These are phyloP conservation scores for Pelargonium myrrhifolium DNA, from an alignment of 441 rosid genomes.

Conservation along the genomic window DNA sequence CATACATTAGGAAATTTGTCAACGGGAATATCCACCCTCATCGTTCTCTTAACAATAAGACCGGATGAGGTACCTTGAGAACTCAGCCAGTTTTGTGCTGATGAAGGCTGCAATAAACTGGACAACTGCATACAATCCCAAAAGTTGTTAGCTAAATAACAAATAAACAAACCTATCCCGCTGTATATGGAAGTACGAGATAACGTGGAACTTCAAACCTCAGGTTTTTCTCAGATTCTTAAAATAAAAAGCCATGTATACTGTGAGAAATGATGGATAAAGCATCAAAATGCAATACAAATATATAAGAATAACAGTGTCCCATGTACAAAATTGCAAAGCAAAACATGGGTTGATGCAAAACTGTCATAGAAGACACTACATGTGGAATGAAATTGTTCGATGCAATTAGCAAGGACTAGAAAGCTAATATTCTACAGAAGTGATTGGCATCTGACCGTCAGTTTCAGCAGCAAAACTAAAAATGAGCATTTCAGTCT, in stretches of 20 bases:
- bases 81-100: slow-evolving; percentile 70
- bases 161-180: slow-evolving; percentile 6
- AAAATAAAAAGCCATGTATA: not conserved
- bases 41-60: slow-evolving; percentile 76
- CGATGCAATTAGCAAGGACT: slow-evolving; percentile 10
- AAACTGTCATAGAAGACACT: not conserved
- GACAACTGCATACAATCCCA: slow-evolving; percentile 54
- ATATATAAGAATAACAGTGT: not conserved
- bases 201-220: slow-evolving; percentile 5
- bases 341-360: not conserved
- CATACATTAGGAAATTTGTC: slow-evolving; percentile 79
- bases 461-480: slow-evolving; percentile 12
- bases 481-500: not conserved
- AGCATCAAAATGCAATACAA: not conserved
- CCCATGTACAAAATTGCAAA: not conserved
- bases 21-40: slow-evolving; percentile 91
- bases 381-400: slow-evolving; percentile 5
- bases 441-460: slow-evolving; percentile 9
- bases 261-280: not conserved
- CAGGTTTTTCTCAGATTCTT: slow-evolving; percentile 11
- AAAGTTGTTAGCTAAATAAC: slow-evolving; percentile 19
- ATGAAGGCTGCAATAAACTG: slow-evolving; percentile 52
- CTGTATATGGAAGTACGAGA: slow-evolving; percentile 1
- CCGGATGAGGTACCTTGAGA: slow-evolving; percentile 79
- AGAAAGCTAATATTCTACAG: slow-evolving; percentile 15